Evolutionary conservation across 1,139 yeast species (phyloP).

Genomic region (Maudiozyma humilis): DNA sequence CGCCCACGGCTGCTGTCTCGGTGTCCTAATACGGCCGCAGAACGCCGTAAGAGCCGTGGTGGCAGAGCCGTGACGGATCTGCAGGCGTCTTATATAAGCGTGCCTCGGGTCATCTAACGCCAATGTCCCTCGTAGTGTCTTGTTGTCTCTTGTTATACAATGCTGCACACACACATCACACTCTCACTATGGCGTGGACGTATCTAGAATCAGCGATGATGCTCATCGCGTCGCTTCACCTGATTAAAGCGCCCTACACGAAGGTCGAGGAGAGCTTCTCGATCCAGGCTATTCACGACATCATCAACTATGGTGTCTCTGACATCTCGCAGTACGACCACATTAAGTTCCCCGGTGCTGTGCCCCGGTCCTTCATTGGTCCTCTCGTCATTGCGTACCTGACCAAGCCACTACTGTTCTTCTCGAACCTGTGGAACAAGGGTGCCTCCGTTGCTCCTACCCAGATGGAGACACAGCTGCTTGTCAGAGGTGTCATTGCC

Average conservation of each 20-base stretch:
- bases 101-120: too few relatives aligned
- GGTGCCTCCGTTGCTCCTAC: constrained; percentile 13
- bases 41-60: too few relatives aligned
- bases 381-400: constrained; percentile 47
- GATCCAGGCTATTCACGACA: constrained; percentile 82
- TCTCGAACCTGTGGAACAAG: constrained; percentile 13
- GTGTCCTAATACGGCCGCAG: too few relatives aligned
- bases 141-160: neutral
- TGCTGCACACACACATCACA: neutral
- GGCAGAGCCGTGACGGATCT: too few relatives aligned
- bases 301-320: constrained; percentile 53
- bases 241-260: constrained; percentile 64
- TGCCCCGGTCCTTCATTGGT: constrained; percentile 80
- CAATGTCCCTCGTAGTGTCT: neutral
- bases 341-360: constrained; percentile 72
- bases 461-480: constrained; percentile 41
- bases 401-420: constrained; percentile 32
- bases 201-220: constrained; percentile 25
- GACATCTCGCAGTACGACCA: constrained; percentile 59
- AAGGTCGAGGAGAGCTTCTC: constrained; percentile 94
- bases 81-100: too few relatives aligned
- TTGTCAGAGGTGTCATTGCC: constrained; percentile 49
- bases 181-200: constrained; percentile 18
- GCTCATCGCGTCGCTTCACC: constrained; percentile 37
- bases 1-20: too few relatives aligned